phyloP scores from a whole-genome alignment of 306 rosid species.

The Delonix regia region DNA sequence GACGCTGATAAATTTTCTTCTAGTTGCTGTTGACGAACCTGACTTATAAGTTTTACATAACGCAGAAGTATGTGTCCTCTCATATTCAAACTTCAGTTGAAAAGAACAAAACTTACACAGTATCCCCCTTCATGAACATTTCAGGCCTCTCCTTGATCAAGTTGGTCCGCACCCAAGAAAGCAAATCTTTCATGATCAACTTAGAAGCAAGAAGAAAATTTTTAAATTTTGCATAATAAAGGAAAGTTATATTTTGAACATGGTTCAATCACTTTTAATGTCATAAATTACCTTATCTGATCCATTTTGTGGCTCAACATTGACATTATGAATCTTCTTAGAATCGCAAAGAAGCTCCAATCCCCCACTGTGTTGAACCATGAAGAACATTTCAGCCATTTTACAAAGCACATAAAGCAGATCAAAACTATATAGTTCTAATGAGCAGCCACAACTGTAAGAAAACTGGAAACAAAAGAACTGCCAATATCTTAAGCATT shows the following conservation, averaged over 20 bases:
- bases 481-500: not conserved
- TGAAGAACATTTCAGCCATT: conserved; percentile 22
- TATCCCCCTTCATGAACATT: conserved; percentile 96
- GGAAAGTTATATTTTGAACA: not conserved
- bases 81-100: conserved; percentile 2
- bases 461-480: conserved; percentile 11
- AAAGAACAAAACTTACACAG: conserved; percentile 67
- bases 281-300: conserved; percentile 54
- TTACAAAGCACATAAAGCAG: conserved; percentile 31
- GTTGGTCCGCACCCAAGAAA: conserved; percentile 77
- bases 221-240: not conserved
- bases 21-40: conserved; percentile 1
- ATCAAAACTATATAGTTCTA: conserved; percentile 1
- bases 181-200: conserved; percentile 87
- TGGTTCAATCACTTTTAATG: not conserved
- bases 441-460: not conserved
- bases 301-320: conserved; percentile 60
- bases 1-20: not conserved
- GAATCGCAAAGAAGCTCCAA: conserved; percentile 92
- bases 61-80: not conserved
- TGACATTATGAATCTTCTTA: conserved; percentile 77
- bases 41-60: conserved; percentile 11
- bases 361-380: conserved; percentile 68
- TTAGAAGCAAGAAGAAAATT: conserved; percentile 41
- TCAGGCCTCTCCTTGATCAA: conserved; percentile 97